phyloP scores from a whole-genome alignment of 257 asterid species.

The Salvia rosmarinus region DNA sequence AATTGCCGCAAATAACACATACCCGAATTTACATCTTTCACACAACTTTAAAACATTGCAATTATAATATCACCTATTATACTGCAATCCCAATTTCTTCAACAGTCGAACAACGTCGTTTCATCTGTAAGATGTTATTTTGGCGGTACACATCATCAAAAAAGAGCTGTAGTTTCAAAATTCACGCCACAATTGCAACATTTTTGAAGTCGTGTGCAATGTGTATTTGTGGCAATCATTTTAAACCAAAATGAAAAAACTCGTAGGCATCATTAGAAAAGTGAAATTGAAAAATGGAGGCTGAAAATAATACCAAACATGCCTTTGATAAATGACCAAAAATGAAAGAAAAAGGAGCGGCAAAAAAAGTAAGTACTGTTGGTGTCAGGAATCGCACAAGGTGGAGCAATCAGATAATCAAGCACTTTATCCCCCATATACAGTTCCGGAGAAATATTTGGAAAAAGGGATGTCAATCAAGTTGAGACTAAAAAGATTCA shows the following conservation, averaged over 20 bases:
- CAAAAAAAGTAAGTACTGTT: background rate
- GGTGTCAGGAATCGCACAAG: constrained; percentile 22
- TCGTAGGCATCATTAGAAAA: background rate
- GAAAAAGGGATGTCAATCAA: constrained; percentile 26
- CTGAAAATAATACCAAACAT: background rate
- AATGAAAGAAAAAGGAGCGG: background rate
- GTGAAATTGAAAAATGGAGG: background rate
- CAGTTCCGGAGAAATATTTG: constrained; percentile 4
- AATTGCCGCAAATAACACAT: background rate
- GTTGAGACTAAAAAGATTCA: constrained; percentile 22
- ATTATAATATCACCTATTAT: background rate
- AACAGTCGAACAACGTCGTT: background rate
- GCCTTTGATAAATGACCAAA: constrained; percentile 4
- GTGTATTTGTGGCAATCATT: background rate
- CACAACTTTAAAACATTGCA: too few relatives aligned
- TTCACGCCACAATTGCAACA: background rate
- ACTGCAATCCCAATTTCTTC: background rate
- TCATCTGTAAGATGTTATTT: too few relatives aligned
- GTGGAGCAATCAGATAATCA: constrained; percentile 23
- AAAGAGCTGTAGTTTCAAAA: background rate
- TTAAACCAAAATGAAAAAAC: background rate
- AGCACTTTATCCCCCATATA: constrained; percentile 13
- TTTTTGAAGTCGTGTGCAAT: background rate
- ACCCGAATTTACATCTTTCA: background rate
- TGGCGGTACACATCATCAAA: background rate